Evolutionary conservation across 345 rosid genomes (phyloP).

Genomic region (Aegle marmelos): DNA sequence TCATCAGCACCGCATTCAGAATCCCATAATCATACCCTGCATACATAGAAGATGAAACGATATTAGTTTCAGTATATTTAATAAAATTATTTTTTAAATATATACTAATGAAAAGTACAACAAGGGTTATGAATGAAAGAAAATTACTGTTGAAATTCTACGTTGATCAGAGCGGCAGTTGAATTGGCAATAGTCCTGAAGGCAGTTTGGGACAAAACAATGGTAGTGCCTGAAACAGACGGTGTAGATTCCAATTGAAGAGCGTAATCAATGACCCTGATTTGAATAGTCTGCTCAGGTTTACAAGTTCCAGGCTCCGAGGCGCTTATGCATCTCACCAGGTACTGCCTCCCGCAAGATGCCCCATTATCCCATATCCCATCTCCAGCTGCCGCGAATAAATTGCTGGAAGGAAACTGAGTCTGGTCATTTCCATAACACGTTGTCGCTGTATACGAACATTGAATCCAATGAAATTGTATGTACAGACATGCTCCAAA

Average conservation of each 20-base stretch:
- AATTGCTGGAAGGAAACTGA: slow-evolving; percentile 53
- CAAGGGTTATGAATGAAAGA: background rate
- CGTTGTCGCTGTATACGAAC: slow-evolving; percentile 31
- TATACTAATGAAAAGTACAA: background rate
- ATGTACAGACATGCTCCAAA: too few species aligned
- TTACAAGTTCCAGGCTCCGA: slow-evolving; percentile 27
- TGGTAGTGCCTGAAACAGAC: slow-evolving; percentile 31
- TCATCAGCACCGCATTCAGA: too few species aligned
- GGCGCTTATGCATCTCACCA: slow-evolving; percentile 61
- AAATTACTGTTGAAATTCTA: slow-evolving; percentile 54
- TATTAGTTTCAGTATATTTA: too few species aligned
- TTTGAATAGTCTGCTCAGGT: slow-evolving; percentile 37
- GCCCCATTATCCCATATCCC: slow-evolving; percentile 75
- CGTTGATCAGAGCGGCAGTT: slow-evolving; percentile 28
- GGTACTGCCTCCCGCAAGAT: slow-evolving; percentile 57
- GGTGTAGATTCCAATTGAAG: slow-evolving; percentile 9
- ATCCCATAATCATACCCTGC: too few species aligned
- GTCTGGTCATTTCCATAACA: slow-evolving; percentile 38
- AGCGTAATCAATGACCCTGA: slow-evolving; percentile 51
- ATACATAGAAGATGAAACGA: too few species aligned
- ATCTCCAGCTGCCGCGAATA: slow-evolving; percentile 68
- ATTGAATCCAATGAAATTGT: too few species aligned
- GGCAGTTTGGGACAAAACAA: slow-evolving; percentile 50
- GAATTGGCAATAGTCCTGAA: slow-evolving; percentile 37
- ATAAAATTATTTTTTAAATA: too few species aligned